phyloP scores from a whole-genome alignment of 1,284 basidiomycete species.

The Sutorius eximius region DNA sequence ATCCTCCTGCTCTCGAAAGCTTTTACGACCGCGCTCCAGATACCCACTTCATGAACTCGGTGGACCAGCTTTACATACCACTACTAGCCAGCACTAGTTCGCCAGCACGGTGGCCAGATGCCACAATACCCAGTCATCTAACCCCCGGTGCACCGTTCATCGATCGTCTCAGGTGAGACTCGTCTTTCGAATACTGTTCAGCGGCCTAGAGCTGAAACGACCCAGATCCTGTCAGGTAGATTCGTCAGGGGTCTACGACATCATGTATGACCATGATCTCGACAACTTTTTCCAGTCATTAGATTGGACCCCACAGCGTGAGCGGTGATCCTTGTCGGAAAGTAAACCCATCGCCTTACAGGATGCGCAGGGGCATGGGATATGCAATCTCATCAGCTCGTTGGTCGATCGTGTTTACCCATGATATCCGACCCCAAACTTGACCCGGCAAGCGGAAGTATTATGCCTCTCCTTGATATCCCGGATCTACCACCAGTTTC shows the following conservation, averaged over 20 bases:
- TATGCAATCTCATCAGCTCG: background rate
- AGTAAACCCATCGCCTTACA: background rate
- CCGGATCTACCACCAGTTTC: background rate
- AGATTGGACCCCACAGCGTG: constrained; percentile 4
- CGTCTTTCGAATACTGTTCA: no score
- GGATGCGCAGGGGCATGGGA: background rate
- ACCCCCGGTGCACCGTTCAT: background rate
- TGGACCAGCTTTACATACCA: background rate
- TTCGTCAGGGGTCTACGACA: background rate
- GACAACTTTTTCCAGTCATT: background rate
- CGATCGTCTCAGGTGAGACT: background rate
- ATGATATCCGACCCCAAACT: background rate
- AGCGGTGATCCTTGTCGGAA: background rate
- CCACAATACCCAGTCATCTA: background rate
- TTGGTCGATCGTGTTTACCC: background rate
- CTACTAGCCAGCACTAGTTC: background rate
- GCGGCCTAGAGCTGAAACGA: background rate
- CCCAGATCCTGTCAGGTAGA: background rate
- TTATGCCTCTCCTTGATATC: background rate
- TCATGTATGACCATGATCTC: background rate
- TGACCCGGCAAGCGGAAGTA: background rate
- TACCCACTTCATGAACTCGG: background rate
- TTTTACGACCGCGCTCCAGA: background rate
- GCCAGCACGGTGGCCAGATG: background rate
- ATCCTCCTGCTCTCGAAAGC: background rate